Evolutionary conservation across 106 monocot genomes (phyloP), one percentile per base, ranked within the genome.

Genomic region (Narthecium ossifragum): DNA sequence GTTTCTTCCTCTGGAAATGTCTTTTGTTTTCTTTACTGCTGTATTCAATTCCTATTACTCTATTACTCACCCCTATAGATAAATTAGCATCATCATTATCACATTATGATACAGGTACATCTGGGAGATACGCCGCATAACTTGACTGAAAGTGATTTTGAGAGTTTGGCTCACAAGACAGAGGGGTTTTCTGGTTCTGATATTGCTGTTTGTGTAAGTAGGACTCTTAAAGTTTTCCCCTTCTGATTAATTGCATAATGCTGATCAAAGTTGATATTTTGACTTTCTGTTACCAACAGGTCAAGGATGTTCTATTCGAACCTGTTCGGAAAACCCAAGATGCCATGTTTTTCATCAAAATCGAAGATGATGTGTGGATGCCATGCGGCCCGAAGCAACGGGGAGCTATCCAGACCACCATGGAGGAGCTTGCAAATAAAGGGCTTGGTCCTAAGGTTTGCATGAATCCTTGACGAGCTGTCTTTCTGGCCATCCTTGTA

Each of bases 251-350:
- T n/a, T n/a, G n/a, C n/a, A n/a, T n/a, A n/a, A n/a, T n/a, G n/a
- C n/a, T n/a, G n/a, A n/a, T n/a, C n/a, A n/a, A n/a, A n/a, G n/a
- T n/a, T n/a, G n/a, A n/a, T n/a, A n/a, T n/a, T n/a, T n/a, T n/a
- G n/a, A n/a, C n/a, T n/a, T n/a, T 40, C 28, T 48, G 51, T 20
- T 4, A 24, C 21, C 29, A 11, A 53, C 62, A 88, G 88, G 88
- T 88, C 26, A 88, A 80, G 73, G 88, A 88, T 67, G 88, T 88
- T 7, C 71, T 88, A 0, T 88, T 88, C 54, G 88, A 88, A 61
- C 88, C 88, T n/a, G 88, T 88, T 46, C 79, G 88, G 3, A 88
- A 88, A 71, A 83, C 83, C 23, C 88, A 88, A 53, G 88, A 88
- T 71, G 88, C 88, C 22, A 80, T 88, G 83, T 88, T 88, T 39